Conservation (phyloP, 495 filamentous ascomycete genomes). For the Annulohypoxylon moriforme region DNA sequence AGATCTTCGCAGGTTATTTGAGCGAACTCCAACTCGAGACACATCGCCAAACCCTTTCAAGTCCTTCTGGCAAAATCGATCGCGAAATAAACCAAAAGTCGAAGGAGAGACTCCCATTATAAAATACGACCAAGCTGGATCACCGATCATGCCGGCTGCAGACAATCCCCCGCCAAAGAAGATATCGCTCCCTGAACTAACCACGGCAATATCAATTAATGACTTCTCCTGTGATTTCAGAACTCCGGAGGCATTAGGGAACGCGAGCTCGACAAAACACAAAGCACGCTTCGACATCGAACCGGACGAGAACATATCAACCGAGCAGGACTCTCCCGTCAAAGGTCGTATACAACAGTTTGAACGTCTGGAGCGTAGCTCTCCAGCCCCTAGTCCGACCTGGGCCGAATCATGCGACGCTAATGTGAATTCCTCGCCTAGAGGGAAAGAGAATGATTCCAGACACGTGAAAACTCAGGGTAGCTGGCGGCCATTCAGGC, state of each 20-base stretch:
- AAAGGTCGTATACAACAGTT: constrained; percentile 52
- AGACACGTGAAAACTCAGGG: neutral
- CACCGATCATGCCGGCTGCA: constrained; percentile 38
- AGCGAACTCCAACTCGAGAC: constrained; percentile 32
- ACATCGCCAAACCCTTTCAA: constrained; percentile 32
- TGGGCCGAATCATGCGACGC: constrained; percentile 9
- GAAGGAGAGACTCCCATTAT: constrained; percentile 14
- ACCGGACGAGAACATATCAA: neutral
- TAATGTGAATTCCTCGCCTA: neutral
- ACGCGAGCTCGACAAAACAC: constrained; percentile 11
- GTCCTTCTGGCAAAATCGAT: constrained; percentile 30
- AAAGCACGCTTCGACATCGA: constrained; percentile 26
- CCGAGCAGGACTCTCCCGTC: constrained; percentile 47
- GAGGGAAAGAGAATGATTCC: neutral
- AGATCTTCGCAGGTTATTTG: constrained; percentile 47
- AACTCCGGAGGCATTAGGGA: constrained; percentile 4
- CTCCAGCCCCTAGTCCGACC: constrained; percentile 1
- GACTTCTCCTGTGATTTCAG: constrained; percentile 47
- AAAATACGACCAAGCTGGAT: constrained; percentile 24
- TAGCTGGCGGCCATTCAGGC: constrained; percentile 28
- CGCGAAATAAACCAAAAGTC: constrained; percentile 23
- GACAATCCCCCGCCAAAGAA: constrained; percentile 28
- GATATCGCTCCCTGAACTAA: constrained; percentile 38
- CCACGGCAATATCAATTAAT: constrained; percentile 42
- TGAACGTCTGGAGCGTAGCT: constrained; percentile 42